Conservation (phyloP, 306 rosid species). For the Prunus armeniaca region DNA sequence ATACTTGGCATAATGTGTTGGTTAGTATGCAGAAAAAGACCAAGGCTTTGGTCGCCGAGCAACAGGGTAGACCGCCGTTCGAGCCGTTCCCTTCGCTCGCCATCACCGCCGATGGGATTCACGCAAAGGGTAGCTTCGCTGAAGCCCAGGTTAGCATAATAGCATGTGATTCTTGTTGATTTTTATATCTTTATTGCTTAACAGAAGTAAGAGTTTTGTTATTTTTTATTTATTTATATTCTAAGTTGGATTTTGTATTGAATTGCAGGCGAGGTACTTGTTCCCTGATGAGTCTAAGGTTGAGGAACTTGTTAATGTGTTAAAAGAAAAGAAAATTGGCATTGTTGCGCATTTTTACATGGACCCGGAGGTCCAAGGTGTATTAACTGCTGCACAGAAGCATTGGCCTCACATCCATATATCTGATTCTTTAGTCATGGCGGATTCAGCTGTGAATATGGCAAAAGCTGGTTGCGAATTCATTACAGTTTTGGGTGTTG, state of each 20-base stretch:
- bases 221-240: neutral
- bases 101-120: conserved; percentile 59
- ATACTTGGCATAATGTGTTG: conserved; percentile 94
- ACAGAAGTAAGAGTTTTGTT: neutral
- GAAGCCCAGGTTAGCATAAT: conserved; percentile 73
- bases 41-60: conserved; percentile 58
- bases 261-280: conserved; percentile 79
- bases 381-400: conserved; percentile 89
- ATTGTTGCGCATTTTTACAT: conserved; percentile 97
- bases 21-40: conserved; percentile 83
- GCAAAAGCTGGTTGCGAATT: conserved; percentile 86
- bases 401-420: conserved; percentile 95
- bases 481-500: conserved; percentile 88
- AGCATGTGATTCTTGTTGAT: neutral
- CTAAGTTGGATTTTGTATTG: conserved; percentile 28
- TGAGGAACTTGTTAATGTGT: conserved; percentile 58
- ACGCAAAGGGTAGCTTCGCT: conserved; percentile 83
- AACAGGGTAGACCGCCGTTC: conserved; percentile 54
- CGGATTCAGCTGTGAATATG: conserved; percentile 86
- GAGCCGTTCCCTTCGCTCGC: conserved; percentile 77
- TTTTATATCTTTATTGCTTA: neutral
- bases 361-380: conserved; percentile 98
- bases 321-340: conserved; percentile 87
- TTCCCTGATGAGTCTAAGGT: conserved; percentile 61
- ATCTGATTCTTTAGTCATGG: conserved; percentile 98